Evolutionary conservation across 192 early-diverging fungal species (phyloP), one percentile per base, ranked within the genome.

Genomic region (Coemansia sp.): DNA sequence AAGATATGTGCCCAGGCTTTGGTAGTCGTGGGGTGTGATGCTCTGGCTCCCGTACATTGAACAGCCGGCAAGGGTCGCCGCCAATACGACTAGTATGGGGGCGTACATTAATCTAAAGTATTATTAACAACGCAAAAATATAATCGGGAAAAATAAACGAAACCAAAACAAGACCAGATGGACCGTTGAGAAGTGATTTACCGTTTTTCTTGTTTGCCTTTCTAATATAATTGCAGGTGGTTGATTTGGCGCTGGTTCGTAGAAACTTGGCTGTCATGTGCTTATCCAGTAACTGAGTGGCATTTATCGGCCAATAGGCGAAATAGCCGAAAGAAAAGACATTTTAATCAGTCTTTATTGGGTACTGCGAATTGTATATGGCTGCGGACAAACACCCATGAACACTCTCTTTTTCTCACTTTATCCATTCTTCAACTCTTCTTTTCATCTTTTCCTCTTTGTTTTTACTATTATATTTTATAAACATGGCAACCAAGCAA

Each of bases 21-120:
- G 66, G 63, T 81, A 81, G 70, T 81, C 73, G 49, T 81, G 79
- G 5, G 79, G 79, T 15, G 79, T 76, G 42, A 81, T 81, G 59
- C 48, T 63, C 56, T 76, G 69, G 51, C 61, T 64, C 10, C 79
- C 79, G 26, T 60, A 68, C 66, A 81, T 72, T 58, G 17, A 34
- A 20, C 24, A 17, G 46, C 23, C 4, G 23, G 18, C 21, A 17
- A 53, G 23, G 5, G 36, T 9, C 20, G 48, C 58, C 14, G 34
- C 17, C 18, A 24, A 18, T 7, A 17, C 3, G 23, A 58, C 11
- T 3, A 20, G 50, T 5, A 20, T 8, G 12, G 23, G 12, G 50
- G 24, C 50, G 24, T 12, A 31, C 21, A 52, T 52, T 52, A 23
- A 23, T 10, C 20, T 1, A 24, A 20, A 18, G 14, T 12, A 9